Base-by-base conservation (phyloP, 2,329 filamentous ascomycete species). In the Purpureocillium lavendulum region DNA sequence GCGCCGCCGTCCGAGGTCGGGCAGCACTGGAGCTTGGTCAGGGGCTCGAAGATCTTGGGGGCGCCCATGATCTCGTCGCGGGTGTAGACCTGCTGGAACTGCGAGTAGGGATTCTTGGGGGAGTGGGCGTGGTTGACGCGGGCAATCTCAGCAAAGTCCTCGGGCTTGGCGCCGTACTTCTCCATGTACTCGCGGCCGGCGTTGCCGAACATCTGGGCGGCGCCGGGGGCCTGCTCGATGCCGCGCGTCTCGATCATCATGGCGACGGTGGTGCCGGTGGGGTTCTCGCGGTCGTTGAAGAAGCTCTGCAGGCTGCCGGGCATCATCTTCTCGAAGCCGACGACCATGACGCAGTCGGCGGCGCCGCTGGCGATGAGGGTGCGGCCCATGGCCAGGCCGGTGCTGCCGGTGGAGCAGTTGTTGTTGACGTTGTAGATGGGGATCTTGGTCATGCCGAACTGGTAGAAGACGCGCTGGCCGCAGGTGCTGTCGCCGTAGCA, bases 381-480 rank as follows among this genome's bases (percentile, higher is more conserved):
- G 28, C 88, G 73, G 2, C 76, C 92, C 75, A 97, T 83, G 57
- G 82, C 81, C 42, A 97, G 69, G 8, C 90, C 92, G 0, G 90
- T 95, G 4, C 83, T 88, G n/a, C 90, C 92, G 1, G 90, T 97
- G 4, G 86, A 87, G 73, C 90, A 97, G 71, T 96, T 96, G 74
- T 97, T 97, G 76, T 96, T 97, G 57, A 95, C 87, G 57, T 97
- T 97, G 73, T 94, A 89, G 59, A 97, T 87, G 55, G 90, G 90
- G 53, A 97, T 96, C 56, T 84, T 75, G 33, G 89, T 96, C 82
- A 97, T 89, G 69, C 90, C 92, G 62, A 97, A 96, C 67, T 97
- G 90, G 68, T 97, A 97, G 67, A 97, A 96, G 56, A 97, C 89
- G 49, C 90, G 83, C 71, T 97, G 90, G 35, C 90, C 90, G 64